phyloP scores from a whole-genome alignment of 2,329 filamentous ascomycete species.

The Colletotrichum tropicicola region DNA sequence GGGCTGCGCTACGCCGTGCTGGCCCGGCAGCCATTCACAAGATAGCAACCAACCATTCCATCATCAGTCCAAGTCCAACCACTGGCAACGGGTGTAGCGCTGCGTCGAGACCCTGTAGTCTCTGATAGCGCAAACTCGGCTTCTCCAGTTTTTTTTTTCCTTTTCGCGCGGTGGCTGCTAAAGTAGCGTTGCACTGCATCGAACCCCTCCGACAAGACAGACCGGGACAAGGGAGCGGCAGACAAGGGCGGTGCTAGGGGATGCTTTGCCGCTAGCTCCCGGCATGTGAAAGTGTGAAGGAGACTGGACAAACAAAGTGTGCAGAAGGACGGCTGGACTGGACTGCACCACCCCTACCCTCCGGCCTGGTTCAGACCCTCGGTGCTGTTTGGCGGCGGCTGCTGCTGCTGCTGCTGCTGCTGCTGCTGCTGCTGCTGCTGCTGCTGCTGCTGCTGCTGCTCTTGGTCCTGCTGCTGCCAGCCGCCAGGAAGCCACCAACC shows the following conservation, averaged over 20 bases:
- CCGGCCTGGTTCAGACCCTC: neutral
- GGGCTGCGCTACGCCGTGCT: neutral
- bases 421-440: neutral
- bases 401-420: neutral
- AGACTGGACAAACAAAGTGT: slow-evolving; percentile 18
- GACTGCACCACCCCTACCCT: neutral
- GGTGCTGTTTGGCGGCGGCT: too few relatives aligned
- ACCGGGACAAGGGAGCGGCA: slow-evolving; percentile 16
- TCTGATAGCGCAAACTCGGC: slow-evolving; percentile 26
- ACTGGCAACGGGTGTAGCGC: slow-evolving; percentile 14
- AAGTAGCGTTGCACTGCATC: slow-evolving; percentile 24
- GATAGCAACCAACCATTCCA: slow-evolving; percentile 18
- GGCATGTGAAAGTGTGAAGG: slow-evolving; percentile 30
- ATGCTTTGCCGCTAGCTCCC: slow-evolving; percentile 17
- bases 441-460: neutral
- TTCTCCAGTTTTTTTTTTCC: slow-evolving; percentile 21
- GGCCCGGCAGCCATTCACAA: slow-evolving; percentile 6
- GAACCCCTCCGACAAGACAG: slow-evolving; percentile 23
- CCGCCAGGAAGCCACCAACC: slow-evolving; percentile 14
- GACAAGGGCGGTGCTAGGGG: slow-evolving; percentile 18
- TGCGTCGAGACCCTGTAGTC: slow-evolving; percentile 10
- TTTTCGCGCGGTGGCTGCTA: slow-evolving; percentile 1
- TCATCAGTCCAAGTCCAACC: slow-evolving; percentile 6
- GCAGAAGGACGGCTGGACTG: neutral
- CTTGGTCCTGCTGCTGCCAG: neutral